Evolutionary conservation across 495 filamentous ascomycete genomes (phyloP), one percentile per base, ranked within the genome.

Genomic region (Antarctomyces pellizariae): DNA sequence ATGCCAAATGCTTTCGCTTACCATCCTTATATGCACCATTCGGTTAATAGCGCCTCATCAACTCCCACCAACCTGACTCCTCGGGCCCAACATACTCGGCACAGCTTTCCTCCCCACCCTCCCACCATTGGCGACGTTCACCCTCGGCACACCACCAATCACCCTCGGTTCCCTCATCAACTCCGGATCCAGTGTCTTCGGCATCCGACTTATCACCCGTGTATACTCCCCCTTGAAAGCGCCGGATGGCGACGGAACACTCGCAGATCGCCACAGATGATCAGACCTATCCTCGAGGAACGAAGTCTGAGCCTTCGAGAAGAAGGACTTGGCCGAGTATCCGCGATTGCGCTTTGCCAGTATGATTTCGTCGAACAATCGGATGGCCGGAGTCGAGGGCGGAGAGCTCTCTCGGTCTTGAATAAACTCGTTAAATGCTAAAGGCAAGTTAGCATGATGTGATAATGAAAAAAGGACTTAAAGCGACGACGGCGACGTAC

Each of bases 351-450:
- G 77, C 50, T 97, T 97, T 8, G 78, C 78, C 4, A 92, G 59
- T 35, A 97, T 86, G 37, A 97, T 76, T 45, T 90, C 75, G 48
- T 97, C 86, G 45, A 97, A 97, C 13, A 97, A 59, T 28, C 78
- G 67, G 43, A 95, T 76, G 5, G 59, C 37, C 2, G 80, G 72
- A 29, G 61, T 43, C 1, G 48, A 41, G 4, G 62, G 46, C 7
- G 60, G 46, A 18, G 59, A 60, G 9, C 58, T 57, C 45, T 97
- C 86, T 17, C 86, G 69, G 26, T 90, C 78, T 43, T 89, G 78
- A 40, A 93, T 84, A 43, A 95, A 97, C 48, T 93, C 80, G 43
- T 90, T 91, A 49, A 97, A 93, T 9, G 61, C 82, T 84, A 25
- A 11, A 10, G 4, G 15, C 7, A 20, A 6, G 25, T 41, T 26